Percentiles rank a stretch among this genome's conserved stretches.
Evolutionary conservation across 179 eudicot species (phyloP).

Genomic region (Beta lomatogona): DNA sequence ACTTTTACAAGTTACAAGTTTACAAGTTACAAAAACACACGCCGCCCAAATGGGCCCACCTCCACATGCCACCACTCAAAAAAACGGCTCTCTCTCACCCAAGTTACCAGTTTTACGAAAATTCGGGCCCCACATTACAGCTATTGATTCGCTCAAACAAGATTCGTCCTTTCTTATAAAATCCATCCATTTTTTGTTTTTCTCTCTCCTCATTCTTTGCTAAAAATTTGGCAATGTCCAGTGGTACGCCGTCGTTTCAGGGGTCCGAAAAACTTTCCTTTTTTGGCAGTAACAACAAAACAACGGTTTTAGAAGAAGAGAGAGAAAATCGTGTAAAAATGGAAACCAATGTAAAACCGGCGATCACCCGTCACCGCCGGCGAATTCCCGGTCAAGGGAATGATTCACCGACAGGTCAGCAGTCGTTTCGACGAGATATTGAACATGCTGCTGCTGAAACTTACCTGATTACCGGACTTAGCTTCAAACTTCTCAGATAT

Average conservation of each 20-base stretch:
- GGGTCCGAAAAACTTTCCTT: background rate
- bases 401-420: conserved; percentile 18
- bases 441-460: conserved; percentile 60
- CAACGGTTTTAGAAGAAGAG: background rate
- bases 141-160: conserved; percentile 3
- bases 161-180: background rate
- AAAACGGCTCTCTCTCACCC: background rate
- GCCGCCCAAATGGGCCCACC: background rate
- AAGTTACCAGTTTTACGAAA: conserved; percentile 9
- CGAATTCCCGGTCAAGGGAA: conserved; percentile 16
- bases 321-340: background rate
- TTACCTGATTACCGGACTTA: conserved; percentile 48
- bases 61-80: background rate
- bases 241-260: conserved; percentile 28
- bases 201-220: background rate
- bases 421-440: conserved; percentile 43
- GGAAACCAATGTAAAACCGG: background rate
- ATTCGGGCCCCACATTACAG: conserved; percentile 9
- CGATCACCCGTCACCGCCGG: background rate
- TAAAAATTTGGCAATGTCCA: background rate
- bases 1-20: too few species aligned
- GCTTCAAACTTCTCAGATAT: conserved; percentile 48
- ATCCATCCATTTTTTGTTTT: background rate
- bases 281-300: background rate
- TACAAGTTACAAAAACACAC: background rate